Conservation (phyloP, 208 protist genomes). For the Trypanosoma cruzi region DNA sequence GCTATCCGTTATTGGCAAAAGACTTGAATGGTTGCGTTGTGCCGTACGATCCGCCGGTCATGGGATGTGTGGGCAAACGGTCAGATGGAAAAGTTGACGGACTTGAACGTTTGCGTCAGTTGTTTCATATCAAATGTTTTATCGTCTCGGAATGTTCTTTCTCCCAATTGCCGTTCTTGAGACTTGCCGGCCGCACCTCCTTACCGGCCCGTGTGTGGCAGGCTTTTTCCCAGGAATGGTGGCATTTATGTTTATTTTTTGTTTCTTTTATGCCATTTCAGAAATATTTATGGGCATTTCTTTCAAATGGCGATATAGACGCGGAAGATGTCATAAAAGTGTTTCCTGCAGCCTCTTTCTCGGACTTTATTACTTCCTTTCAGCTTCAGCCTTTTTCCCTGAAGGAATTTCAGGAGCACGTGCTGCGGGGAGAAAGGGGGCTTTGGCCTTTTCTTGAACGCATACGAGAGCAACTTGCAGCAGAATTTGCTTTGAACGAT, state of each 20-base stretch:
- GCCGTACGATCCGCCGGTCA: constrained; percentile 41
- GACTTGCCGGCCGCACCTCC: constrained; percentile 13
- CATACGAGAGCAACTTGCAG: constrained; percentile 38
- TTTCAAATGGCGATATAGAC: constrained; percentile 4
- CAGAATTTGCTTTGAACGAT: constrained; percentile 39
- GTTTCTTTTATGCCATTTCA: constrained; percentile 18
- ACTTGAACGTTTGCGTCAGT: constrained; percentile 42
- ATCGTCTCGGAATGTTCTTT: constrained; percentile 52
- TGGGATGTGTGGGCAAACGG: constrained; percentile 35
- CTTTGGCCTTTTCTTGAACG: constrained; percentile 50
- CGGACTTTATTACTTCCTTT: constrained; percentile 26
- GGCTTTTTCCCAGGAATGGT: constrained; percentile 22
- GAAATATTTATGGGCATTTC: constrained; percentile 14
- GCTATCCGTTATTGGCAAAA: constrained; percentile 35
- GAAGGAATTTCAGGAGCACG: constrained; percentile 19
- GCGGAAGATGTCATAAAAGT: constrained; percentile 24
- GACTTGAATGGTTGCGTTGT: constrained; percentile 34
- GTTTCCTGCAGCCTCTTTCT: constrained; percentile 22
- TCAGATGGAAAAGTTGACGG: constrained; percentile 29
- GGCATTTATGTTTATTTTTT: constrained; percentile 19
- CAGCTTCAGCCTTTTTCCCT: constrained; percentile 4
- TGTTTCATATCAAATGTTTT: constrained; percentile 66
- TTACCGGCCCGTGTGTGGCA: constrained; percentile 13
- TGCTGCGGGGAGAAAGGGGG: constrained; percentile 38
- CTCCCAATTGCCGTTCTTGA: constrained; percentile 24